Base-by-base conservation (phyloP, 2,329 filamentous ascomycete genomes). In the Penicillium sp. region DNA sequence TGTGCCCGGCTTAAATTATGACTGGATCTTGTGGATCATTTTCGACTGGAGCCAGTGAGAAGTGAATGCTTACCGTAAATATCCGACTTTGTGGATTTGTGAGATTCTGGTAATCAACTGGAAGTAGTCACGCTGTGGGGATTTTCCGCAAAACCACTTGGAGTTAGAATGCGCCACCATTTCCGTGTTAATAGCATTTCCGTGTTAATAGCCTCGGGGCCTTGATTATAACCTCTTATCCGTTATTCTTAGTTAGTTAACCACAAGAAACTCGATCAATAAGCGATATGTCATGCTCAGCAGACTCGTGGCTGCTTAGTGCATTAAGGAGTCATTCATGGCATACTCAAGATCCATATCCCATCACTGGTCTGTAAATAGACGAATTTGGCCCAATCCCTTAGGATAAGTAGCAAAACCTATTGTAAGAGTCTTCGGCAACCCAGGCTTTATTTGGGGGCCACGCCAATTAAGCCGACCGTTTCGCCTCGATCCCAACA, bases 71-170 rank as follows among this genome's bases (percentile, higher is more conserved):
- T 38, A 31, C 24, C 7, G 7, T 32, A 10, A 13, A 38, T n/a
- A 9, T 23, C 13, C 25, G 28, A 29, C 4, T 18, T 29, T 38
- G 27, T 45, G 56, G 54, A 58, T 58, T 58, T 45, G 54, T 58
- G 56, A 58, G 54, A 50, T 53, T 58, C 46, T 31, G 29, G 56
- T 58, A 58, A 58, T 50, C 56, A 53, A 23, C 4, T 3, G 3
- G 20, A 23, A 23, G 33, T 33, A 47, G 46, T 56, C 46, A 53
- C 28, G 6, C 10, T 10, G 20, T 39, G 23, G 40, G 49, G 32
- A 20, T 32, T 23, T 46, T 32, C 42, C 42, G 39, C 38, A 13
- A 12, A 18, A 9, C n/a, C 9, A 1, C 18, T 44, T 42, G 47
- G 42, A 41, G 45, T 27, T 49, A 49, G 12, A 35, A 27, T 42